Evolutionary conservation across 1,284 basidiomycete genomes (phyloP).

Genomic region (Quambalaria eucalypti): DNA sequence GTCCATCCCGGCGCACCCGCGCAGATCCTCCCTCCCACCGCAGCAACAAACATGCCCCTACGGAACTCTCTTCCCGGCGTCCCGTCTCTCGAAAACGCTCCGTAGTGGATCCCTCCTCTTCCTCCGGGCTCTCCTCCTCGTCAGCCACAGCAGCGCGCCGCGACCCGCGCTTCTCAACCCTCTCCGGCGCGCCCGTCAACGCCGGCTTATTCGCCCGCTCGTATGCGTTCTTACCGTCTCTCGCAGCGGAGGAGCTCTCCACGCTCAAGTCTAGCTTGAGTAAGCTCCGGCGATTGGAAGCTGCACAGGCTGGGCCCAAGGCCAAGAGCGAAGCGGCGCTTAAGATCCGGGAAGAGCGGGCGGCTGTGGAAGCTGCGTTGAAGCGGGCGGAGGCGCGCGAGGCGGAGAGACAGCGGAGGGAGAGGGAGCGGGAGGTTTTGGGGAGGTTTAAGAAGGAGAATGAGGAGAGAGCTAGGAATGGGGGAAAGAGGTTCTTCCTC

Average conservation of each 20-base stretch:
- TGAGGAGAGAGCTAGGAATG: slow-evolving; percentile 35
- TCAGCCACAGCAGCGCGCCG: slow-evolving; percentile 56
- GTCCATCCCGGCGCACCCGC: slow-evolving; percentile 3
- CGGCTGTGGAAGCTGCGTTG: slow-evolving; percentile 66
- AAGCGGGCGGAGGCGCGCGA: slow-evolving; percentile 63
- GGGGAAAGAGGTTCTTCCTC: slow-evolving; percentile 60
- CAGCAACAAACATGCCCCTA: slow-evolving; percentile 50
- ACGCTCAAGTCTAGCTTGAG: slow-evolving; percentile 61
- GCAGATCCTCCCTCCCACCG: too few species aligned
- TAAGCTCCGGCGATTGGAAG: slow-evolving; percentile 60
- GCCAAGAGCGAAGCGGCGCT: slow-evolving; percentile 53
- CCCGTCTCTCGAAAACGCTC: slow-evolving; percentile 69
- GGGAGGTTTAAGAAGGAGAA: slow-evolving; percentile 48
- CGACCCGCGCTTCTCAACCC: slow-evolving; percentile 77
- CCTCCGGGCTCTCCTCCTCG: too few species aligned
- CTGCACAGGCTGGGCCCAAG: slow-evolving; percentile 60
- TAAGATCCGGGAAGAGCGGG: slow-evolving; percentile 58
- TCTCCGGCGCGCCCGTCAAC: slow-evolving; percentile 63
- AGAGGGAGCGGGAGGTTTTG: slow-evolving; percentile 52
- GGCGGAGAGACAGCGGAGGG: slow-evolving; percentile 62
- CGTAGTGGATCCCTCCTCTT: slow-evolving; percentile 57
- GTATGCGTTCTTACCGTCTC: slow-evolving; percentile 68
- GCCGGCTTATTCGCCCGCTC: slow-evolving; percentile 61
- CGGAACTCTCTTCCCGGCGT: slow-evolving; percentile 72
- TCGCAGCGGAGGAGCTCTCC: slow-evolving; percentile 62